Conservation (phyloP, 805 yeast genomes). For the Henningerozyma blattae region DNA sequence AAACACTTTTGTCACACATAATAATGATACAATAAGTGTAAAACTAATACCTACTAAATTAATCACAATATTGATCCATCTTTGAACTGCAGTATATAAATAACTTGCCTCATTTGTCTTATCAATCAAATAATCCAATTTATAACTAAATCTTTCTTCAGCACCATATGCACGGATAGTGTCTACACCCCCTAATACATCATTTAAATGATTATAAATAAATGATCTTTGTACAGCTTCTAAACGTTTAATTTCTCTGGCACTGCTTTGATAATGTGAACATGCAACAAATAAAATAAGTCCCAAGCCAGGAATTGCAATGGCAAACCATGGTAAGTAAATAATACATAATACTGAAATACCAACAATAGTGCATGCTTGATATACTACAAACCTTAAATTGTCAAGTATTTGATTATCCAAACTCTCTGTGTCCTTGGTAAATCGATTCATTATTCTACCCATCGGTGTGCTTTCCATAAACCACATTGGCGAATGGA, state of each 20-base stretch:
- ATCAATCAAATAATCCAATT: constrained; percentile 39
- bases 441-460: constrained; percentile 70
- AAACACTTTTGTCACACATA: constrained; percentile 49
- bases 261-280: constrained; percentile 35
- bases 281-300: constrained; percentile 31
- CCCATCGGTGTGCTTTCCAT: constrained; percentile 84
- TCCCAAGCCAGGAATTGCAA: constrained; percentile 47
- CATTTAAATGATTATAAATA: constrained; percentile 40
- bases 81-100: constrained; percentile 40
- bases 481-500: constrained; percentile 71
- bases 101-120: constrained; percentile 39
- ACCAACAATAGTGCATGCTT: constrained; percentile 45
- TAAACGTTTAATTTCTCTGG: constrained; percentile 38
- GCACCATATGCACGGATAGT: constrained; percentile 33
- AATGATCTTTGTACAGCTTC: constrained; percentile 40
- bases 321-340: constrained; percentile 68
- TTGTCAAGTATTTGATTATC: constrained; percentile 72
- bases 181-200: constrained; percentile 34
- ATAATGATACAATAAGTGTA: constrained; percentile 40
- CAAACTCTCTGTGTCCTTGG: constrained; percentile 75
- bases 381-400: constrained; percentile 44
- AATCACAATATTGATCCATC: constrained; percentile 48
- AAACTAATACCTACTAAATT: constrained; percentile 36
- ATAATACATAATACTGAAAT: constrained; percentile 55
- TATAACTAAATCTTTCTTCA: constrained; percentile 27